Evolutionary conservation across 306 rosid species (phyloP).

Genomic region (Vachellia collinsii): DNA sequence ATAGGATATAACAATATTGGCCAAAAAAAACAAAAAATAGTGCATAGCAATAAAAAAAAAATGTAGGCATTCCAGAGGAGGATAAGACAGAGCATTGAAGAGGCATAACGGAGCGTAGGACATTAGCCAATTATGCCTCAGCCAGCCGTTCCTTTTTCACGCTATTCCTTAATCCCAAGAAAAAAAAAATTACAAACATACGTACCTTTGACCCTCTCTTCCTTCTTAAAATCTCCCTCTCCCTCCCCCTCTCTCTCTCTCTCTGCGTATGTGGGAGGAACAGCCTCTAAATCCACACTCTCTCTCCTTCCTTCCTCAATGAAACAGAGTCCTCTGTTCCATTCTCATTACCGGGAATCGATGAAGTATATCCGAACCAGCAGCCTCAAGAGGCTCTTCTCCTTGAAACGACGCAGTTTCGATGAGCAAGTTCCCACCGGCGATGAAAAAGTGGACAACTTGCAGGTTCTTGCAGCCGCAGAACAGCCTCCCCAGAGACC

Average conservation of each 20-base stretch:
- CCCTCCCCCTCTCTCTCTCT: constrained; percentile 23
- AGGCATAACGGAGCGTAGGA: constrained; percentile 32
- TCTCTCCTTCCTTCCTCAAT: background rate
- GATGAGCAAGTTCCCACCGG: constrained; percentile 38
- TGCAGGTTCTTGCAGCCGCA: constrained; percentile 30
- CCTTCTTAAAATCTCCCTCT: constrained; percentile 28
- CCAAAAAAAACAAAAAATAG: too few relatives aligned
- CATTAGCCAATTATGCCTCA: constrained; percentile 27
- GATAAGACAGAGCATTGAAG: constrained; percentile 44
- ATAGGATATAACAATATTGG: too few relatives aligned
- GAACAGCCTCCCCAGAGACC: constrained; percentile 59
- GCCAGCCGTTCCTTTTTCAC: constrained; percentile 30
- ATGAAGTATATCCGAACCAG: constrained; percentile 74
- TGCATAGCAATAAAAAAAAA: too few relatives aligned
- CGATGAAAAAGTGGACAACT: constrained; percentile 39
- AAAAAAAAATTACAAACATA: constrained; percentile 36
- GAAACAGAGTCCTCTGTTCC: constrained; percentile 52
- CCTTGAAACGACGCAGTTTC: constrained; percentile 59
- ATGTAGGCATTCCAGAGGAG: background rate
- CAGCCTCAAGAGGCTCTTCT: constrained; percentile 82
- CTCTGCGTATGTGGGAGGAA: too few relatives aligned
- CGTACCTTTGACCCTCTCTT: constrained; percentile 37
- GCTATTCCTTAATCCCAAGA: constrained; percentile 23
- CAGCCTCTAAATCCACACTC: background rate
- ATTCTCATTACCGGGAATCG: background rate